Evolutionary conservation across 257 asterid genomes (phyloP).

Genomic region (Jaltomata sinuosa): DNA sequence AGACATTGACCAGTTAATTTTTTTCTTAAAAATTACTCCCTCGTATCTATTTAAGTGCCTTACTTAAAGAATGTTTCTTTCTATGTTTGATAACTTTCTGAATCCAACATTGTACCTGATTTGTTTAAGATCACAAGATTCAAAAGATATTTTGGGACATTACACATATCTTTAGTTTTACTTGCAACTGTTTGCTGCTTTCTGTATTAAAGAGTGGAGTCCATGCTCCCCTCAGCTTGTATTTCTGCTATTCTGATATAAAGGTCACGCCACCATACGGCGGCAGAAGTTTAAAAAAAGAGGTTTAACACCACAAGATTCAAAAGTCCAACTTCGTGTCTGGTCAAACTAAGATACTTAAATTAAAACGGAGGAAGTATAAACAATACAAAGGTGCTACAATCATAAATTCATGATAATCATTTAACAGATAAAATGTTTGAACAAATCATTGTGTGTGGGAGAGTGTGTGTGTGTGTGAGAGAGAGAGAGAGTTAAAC

Average conservation of each 20-base stretch:
- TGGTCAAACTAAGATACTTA: neutral
- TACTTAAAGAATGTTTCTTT: neutral
- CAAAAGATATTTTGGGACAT: neutral
- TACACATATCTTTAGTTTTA: neutral
- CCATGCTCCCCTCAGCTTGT: too few relatives aligned
- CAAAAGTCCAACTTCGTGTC: neutral
- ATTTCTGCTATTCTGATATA: too few relatives aligned
- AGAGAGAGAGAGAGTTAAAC: constrained; percentile 12
- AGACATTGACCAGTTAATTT: neutral
- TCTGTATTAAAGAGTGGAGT: too few relatives aligned
- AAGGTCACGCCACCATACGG: too few relatives aligned
- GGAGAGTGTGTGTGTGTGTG: neutral
- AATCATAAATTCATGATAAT: neutral
- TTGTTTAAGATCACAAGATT: neutral
- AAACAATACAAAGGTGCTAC: neutral
- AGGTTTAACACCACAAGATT: neutral
- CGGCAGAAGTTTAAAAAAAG: too few relatives aligned
- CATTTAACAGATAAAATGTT: neutral
- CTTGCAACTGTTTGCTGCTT: too few relatives aligned
- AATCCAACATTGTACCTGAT: neutral
- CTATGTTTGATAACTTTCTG: neutral
- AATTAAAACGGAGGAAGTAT: neutral
- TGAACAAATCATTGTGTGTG: neutral
- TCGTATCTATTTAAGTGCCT: neutral
- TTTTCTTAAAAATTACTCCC: neutral